Evolutionary conservation across 805 yeast genomes (phyloP), one percentile per base, ranked within the genome.

Genomic region (Metschnikowia colocasiae): DNA sequence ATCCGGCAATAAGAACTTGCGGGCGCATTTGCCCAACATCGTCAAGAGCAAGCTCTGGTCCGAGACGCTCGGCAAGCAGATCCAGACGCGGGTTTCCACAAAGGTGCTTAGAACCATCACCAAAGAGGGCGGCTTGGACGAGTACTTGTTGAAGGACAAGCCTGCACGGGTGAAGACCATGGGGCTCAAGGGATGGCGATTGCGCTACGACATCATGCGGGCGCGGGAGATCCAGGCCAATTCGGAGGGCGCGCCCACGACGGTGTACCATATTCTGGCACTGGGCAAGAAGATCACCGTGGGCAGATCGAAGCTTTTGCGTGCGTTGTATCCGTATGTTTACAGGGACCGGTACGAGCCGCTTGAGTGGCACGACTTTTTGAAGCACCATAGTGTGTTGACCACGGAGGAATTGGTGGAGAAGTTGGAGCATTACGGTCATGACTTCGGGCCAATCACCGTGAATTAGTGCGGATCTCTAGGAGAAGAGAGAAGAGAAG

Each of bases 71-170:
- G 69, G 81, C 49, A 74, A 73, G 55, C 66, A 71, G 33, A 64
- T 90, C 38, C 71, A 72, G 41, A 65, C 88, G 46, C 81, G 76
- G 50, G 81, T 90, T 30, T 83, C 90, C 6, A 79, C 97, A 4
- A 79, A 83, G 50, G 97, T 90, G 5, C 75, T 94, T 61, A 81
- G 83, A 59, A 90, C 97, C 0, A 84, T 94, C 49, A 85, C 87
- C 49, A 87, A 82, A 58, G 98, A 92, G 65, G 99, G 99, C 52
- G 99, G 99, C 4, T 74, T 94, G 47, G 99, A 94, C 62, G 83
- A 83, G 54, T 94, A 94, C 63, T 67, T 94, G 51, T 76, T 82
- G 36, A 94, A 94, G 67, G 95, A 90, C 50, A 88, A 86, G 56
- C 74, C 95, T 5, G 95, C 95, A 2, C 78, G 99, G 70, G 75